These are phyloP conservation scores for Lactarius sp. DNA, from an alignment of 768 basidiomycete genomes.

Conservation along the genomic window DNA sequence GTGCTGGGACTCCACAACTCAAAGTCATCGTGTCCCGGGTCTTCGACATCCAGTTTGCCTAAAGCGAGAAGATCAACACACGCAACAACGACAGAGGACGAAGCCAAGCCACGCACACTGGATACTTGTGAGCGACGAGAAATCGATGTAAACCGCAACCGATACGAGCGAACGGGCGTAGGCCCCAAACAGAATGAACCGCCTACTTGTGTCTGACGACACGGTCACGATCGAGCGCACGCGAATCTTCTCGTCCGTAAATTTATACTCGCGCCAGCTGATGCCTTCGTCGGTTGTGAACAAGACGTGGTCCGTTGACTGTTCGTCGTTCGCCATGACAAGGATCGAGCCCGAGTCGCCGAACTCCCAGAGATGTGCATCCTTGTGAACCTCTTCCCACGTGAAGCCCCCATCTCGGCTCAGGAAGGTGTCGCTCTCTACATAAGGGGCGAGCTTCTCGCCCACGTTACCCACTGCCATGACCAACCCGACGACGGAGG, in stretches of 20 bases:
- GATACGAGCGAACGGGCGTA: slow-evolving; percentile 43
- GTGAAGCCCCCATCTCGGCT: slow-evolving; percentile 95
- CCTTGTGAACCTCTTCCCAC: slow-evolving; percentile 98
- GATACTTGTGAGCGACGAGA: slow-evolving; percentile 65
- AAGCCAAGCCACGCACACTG: slow-evolving; percentile 54
- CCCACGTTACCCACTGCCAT: slow-evolving; percentile 98
- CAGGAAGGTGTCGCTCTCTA: slow-evolving; percentile 90
- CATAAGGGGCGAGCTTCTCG: slow-evolving; percentile 70
- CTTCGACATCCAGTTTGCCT: slow-evolving; percentile 66
- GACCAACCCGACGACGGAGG: slow-evolving; percentile 85
- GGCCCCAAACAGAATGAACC: slow-evolving; percentile 81
- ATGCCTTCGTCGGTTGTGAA: slow-evolving; percentile 89
- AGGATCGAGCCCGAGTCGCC: slow-evolving; percentile 95
- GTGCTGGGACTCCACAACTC: slow-evolving; percentile 96
- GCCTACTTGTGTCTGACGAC: slow-evolving; percentile 82
- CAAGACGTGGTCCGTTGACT: slow-evolving; percentile 81
- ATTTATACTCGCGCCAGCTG: slow-evolving; percentile 84
- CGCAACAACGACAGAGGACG: not conserved
- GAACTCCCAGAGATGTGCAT: slow-evolving; percentile 96
- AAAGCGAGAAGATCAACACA: slow-evolving; percentile 11
- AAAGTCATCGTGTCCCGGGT: slow-evolving; percentile 87
- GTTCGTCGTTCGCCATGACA: slow-evolving; percentile 93
- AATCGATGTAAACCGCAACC: slow-evolving; percentile 85
- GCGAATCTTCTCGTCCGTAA: slow-evolving; percentile 66
- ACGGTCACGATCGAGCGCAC: slow-evolving; percentile 81